A percentile compares a stretch with the other conserved stretches of the same genome.
These are phyloP conservation scores for Hibiscus syriacus DNA, from an alignment of 345 rosid genomes.

Conservation along the genomic window DNA sequence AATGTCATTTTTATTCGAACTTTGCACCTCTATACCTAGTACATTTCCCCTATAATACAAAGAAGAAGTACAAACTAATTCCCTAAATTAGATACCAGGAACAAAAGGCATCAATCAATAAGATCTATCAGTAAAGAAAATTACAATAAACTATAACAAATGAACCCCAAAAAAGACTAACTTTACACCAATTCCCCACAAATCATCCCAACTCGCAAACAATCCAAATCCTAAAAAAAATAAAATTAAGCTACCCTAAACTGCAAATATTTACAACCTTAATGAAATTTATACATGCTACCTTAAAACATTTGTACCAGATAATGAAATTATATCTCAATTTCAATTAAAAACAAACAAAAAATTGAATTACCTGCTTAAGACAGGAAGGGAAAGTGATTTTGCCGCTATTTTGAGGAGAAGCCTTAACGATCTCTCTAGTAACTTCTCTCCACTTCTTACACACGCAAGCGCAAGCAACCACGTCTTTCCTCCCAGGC, in stretches of 20 bases:
- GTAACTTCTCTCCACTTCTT: slow-evolving; percentile 78
- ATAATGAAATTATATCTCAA: not conserved
- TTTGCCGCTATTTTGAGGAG: slow-evolving; percentile 34
- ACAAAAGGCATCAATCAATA: not conserved
- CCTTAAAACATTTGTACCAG: not conserved
- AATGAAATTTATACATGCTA: not conserved
- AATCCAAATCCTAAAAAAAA: not conserved
- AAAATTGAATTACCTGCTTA: slow-evolving; percentile 41
- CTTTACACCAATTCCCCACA: not conserved
- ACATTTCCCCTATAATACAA: not conserved
- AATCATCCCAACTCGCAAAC: not conserved
- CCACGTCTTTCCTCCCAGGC: slow-evolving; percentile 69
- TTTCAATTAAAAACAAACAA: not conserved
- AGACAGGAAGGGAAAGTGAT: slow-evolving; percentile 95
- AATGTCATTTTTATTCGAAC: not conserved
- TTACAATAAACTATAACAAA: not conserved
- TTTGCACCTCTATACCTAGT: not conserved
- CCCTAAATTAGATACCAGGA: not conserved
- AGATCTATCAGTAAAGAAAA: not conserved
- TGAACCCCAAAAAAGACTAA: not conserved
- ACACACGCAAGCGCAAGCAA: slow-evolving; percentile 72
- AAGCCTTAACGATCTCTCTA: slow-evolving; percentile 43
- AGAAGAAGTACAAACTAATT: not conserved
- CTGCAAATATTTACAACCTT: not conserved
- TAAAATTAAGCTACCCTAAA: not conserved